Conservation (phyloP, 2,329 filamentous ascomycete species). For the Calcarisporium arbuscula region DNA sequence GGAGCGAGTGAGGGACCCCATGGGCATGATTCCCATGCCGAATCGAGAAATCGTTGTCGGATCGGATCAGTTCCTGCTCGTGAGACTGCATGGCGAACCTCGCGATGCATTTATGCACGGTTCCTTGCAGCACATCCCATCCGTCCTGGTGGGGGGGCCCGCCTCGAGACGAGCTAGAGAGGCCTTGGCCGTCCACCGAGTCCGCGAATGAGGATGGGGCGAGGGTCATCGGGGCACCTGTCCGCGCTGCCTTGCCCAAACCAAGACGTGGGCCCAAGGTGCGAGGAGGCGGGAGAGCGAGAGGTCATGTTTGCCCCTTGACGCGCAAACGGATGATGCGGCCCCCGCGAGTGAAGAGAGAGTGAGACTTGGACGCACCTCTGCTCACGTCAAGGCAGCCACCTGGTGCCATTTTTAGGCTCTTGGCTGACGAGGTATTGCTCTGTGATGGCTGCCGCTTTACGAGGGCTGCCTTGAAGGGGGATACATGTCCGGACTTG, state of each 20-base stretch:
- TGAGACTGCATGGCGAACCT: conserved; percentile 1
- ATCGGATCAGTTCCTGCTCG: conserved; percentile 23
- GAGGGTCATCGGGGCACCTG: background rate
- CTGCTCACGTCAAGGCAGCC: too few species aligned
- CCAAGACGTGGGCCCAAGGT: too few species aligned
- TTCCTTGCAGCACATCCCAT: conserved; percentile 17
- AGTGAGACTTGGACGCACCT: too few species aligned
- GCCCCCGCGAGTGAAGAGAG: background rate
- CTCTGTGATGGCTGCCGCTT: background rate
- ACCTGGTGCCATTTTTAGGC: background rate
- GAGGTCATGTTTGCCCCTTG: background rate
- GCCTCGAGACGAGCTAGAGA: conserved; percentile 1
- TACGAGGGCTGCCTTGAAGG: too few species aligned
- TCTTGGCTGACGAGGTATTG: background rate
- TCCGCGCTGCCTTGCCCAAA: too few species aligned
- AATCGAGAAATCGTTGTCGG: conserved; percentile 19
- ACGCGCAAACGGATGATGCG: conserved; percentile 4
- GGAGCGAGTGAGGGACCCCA: conserved; percentile 6
- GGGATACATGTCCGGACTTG: too few species aligned
- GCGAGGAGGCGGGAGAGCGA: too few species aligned
- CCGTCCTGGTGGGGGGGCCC: background rate
- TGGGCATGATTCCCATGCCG: conserved; percentile 21
- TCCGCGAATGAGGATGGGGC: background rate
- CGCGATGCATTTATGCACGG: conserved; percentile 9
- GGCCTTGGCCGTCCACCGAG: background rate